Base-by-base conservation (phyloP, 2,329 filamentous ascomycete genomes). In the Penicillium janthinellum region DNA sequence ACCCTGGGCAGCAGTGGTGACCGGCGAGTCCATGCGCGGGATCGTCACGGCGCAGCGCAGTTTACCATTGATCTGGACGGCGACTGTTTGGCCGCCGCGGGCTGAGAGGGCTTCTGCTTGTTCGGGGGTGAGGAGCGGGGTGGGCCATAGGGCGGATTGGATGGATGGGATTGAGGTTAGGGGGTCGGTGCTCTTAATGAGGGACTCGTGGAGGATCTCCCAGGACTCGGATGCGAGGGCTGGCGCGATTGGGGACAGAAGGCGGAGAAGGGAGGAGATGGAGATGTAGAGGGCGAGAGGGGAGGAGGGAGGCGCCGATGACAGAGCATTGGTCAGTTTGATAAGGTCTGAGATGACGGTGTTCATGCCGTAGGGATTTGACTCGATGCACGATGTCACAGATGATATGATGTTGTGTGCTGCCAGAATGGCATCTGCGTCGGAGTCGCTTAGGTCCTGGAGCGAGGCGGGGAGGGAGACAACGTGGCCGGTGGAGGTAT, bases 341-440 rank as follows among this genome's bases (percentile, higher is more conserved):
- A 92, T 96, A 14, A 96, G 81, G 69, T 94, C 89, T 1, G 91
- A 95, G 17, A 96, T 84, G 8, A 91, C 83, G 0, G 91, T 96
- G 77, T 96, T 96, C 55, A 96, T 82, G 0, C 89, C 83, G 72
- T 92, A 90, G 0, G 92, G 87, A 58, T 87, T 85, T 53, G 85
- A 83, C 22, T 88, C 82, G 69, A 92, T 88, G 2, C 90, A 88
- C 5, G 82, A 78, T 0, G 87, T 90, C 57, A 93, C 86, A 6
- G 84, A 88, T 3, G 75, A 71, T 56, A 95, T 88, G 4, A 88
- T 88, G 48, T 82, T 78, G 71, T 96, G 90, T 1, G 88, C 84
- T 14, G 84, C 79, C 28, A 88, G 83, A 83, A 91, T 88, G 2
- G 91, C 77, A 3, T 77, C 65, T 50, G 71, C 65, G 61, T 82